Conservation (phyloP, 2,329 filamentous ascomycete genomes). For the Penicillium sp. region DNA sequence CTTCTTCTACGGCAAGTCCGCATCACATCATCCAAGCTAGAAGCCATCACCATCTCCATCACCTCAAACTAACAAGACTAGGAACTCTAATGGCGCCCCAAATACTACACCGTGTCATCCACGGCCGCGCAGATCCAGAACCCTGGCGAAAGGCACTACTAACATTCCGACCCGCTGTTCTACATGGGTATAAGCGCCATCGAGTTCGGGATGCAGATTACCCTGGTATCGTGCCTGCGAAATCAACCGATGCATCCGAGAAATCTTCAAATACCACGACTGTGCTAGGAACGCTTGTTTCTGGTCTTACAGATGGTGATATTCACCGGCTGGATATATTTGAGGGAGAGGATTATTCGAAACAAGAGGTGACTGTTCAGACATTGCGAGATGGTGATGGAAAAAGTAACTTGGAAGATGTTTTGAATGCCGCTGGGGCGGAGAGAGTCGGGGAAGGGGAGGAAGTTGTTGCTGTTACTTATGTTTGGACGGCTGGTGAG, state of each 20-base stretch:
- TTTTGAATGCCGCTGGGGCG: constrained; percentile 55
- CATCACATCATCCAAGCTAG: background rate
- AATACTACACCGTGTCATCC: constrained; percentile 84
- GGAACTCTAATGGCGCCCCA: constrained; percentile 78
- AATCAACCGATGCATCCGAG: background rate
- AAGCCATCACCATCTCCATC: too few relatives aligned
- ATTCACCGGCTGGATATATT: constrained; percentile 77
- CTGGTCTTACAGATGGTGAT: constrained; percentile 77
- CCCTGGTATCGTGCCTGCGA: constrained; percentile 69
- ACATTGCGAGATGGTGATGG: constrained; percentile 43
- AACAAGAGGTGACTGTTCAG: constrained; percentile 53
- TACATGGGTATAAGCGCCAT: constrained; percentile 72
- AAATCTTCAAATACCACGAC: constrained; percentile 35
- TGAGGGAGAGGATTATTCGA: constrained; percentile 75
- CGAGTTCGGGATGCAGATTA: constrained; percentile 75
- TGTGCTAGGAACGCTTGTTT: constrained; percentile 77
- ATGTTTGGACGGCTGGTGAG: constrained; percentile 62
- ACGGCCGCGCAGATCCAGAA: constrained; percentile 60
- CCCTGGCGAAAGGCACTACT: constrained; percentile 59
- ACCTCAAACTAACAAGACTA: constrained; percentile 27
- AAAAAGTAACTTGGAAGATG: constrained; percentile 35
- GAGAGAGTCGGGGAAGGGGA: constrained; percentile 54
- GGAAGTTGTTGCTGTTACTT: constrained; percentile 62
- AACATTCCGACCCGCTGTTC: constrained; percentile 73
- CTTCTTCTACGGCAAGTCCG: constrained; percentile 65